Evolutionary conservation across 495 filamentous ascomycete genomes (phyloP), one percentile per base, ranked within the genome.

Genomic region (Aspergillus indologenus): DNA sequence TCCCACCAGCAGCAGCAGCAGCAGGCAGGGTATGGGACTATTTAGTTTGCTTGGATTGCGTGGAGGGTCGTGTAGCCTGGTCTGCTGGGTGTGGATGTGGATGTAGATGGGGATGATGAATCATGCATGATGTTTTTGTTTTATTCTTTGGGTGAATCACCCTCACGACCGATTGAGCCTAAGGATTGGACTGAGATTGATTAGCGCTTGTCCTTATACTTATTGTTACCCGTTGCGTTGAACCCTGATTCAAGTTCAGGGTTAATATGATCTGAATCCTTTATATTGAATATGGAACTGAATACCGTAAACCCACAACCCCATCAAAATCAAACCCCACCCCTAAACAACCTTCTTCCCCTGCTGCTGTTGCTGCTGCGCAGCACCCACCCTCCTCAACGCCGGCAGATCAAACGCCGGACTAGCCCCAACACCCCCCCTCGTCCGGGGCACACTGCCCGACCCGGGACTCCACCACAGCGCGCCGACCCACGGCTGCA

Each of bases 401-500:
- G 81, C 77, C 0, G 93, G 93, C 48, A 96, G 83, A 43, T 74
- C 77, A 74, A 97, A 96, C 43, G 68, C 70, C 70, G 83, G 81
- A 70, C 85, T 91, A 61, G 75, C 64, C 22, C 87, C 88, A 63
- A 64, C 78, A 70, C 70, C 84, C 72, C 91, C 90, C 85, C 48
- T 75, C 57, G 60, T 90, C 83, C 67, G 79, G 63, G 67, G 87
- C 80, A 68, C 69, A 58, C 75, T 68, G 70, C 80, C 74, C 67
- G 83, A 67, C 19, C 68, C 66, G 64, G 70, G 68, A 70, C 84
- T 84, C 93, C 92, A 97, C 24, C 85, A 85, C 75, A 98, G 71
- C 21, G 87, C 76, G 20, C 94, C 94, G 20, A 98, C 91, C 91
- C 92, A 97, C 34, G 94, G 94, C 83, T 98, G 94, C 59, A 97